phyloP scores from a whole-genome alignment of 495 filamentous ascomycete genomes.

The Pyrenula massariospora region DNA sequence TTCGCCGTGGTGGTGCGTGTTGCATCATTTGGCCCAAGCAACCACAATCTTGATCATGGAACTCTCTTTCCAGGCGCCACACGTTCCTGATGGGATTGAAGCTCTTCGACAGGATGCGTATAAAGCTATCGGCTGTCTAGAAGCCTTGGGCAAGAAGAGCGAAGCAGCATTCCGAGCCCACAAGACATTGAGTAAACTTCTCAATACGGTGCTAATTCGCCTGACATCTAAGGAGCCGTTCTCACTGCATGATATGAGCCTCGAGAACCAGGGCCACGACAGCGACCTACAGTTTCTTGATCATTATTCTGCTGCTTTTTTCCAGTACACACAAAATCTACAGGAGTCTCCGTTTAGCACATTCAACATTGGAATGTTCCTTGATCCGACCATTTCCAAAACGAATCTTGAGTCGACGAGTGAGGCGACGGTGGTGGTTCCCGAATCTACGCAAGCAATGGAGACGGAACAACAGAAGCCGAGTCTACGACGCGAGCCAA shows the following conservation, averaged over 20 bases:
- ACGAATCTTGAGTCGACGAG: not conserved
- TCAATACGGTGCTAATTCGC: not conserved
- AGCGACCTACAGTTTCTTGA: not conserved
- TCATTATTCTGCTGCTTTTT: not conserved
- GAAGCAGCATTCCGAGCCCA: not conserved
- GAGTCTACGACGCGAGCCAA: not conserved
- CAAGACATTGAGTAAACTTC: not conserved
- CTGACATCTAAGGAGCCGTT: not conserved
- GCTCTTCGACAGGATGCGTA: not conserved
- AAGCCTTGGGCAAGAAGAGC: not conserved
- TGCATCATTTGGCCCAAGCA: conserved; percentile 57
- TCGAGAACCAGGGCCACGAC: not conserved
- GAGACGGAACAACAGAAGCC: not conserved
- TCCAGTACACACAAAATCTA: not conserved
- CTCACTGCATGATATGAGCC: too few relatives aligned
- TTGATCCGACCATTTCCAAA: not conserved
- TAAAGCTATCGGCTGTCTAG: not conserved
- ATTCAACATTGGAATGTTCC: not conserved
- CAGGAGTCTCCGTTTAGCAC: not conserved
- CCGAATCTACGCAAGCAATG: not conserved
- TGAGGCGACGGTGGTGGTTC: not conserved
- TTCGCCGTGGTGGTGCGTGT: conserved; percentile 52
- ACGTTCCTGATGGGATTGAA: not conserved
- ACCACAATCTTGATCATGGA: conserved; percentile 50
- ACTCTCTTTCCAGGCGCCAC: conserved; percentile 29